Evolutionary conservation across 495 filamentous ascomycete genomes (phyloP).

Genomic region (Penicillium parvum): DNA sequence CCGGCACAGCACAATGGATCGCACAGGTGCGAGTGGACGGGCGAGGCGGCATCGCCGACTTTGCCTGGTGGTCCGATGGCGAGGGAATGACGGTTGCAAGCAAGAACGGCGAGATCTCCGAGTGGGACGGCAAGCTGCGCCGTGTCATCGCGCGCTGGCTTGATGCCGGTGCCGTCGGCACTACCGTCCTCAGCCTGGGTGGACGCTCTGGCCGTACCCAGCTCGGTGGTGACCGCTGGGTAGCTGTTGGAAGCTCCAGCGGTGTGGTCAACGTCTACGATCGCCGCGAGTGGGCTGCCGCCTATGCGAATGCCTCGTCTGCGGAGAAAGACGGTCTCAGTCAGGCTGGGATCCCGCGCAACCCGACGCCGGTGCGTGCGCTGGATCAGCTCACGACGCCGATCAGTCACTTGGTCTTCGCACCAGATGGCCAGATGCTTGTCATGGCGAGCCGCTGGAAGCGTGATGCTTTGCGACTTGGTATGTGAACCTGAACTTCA

Average conservation of each 20-base stretch:
- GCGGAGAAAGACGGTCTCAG: slow-evolving; percentile 25
- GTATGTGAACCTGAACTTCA: slow-evolving; percentile 27
- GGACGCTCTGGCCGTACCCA: slow-evolving; percentile 52
- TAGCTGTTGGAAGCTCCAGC: slow-evolving; percentile 76
- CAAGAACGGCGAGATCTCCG: slow-evolving; percentile 87
- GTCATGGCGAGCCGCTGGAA: slow-evolving; percentile 80
- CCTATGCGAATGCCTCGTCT: slow-evolving; percentile 22
- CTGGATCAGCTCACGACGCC: slow-evolving; percentile 87
- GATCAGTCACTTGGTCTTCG: slow-evolving; percentile 70
- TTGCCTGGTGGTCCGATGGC: slow-evolving; percentile 86
- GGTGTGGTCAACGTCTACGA: slow-evolving; percentile 95
- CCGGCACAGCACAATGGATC: slow-evolving; percentile 82
- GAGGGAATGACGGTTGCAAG: slow-evolving; percentile 71
- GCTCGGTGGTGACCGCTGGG: slow-evolving; percentile 81
- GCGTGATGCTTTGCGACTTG: slow-evolving; percentile 76
- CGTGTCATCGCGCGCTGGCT: slow-evolving; percentile 75
- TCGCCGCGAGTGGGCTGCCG: slow-evolving; percentile 55
- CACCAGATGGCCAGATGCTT: slow-evolving; percentile 83
- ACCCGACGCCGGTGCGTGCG: slow-evolving; percentile 63
- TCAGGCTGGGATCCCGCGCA: slow-evolving; percentile 28
- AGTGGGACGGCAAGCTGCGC: slow-evolving; percentile 66
- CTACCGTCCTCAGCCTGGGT: slow-evolving; percentile 73
- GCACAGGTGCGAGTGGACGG: slow-evolving; percentile 78
- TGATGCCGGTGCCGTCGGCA: slow-evolving; percentile 86
- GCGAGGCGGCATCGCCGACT: slow-evolving; percentile 77